Conservation (phyloP, 306 rosid genomes). For the Astragalus membranaceus region DNA sequence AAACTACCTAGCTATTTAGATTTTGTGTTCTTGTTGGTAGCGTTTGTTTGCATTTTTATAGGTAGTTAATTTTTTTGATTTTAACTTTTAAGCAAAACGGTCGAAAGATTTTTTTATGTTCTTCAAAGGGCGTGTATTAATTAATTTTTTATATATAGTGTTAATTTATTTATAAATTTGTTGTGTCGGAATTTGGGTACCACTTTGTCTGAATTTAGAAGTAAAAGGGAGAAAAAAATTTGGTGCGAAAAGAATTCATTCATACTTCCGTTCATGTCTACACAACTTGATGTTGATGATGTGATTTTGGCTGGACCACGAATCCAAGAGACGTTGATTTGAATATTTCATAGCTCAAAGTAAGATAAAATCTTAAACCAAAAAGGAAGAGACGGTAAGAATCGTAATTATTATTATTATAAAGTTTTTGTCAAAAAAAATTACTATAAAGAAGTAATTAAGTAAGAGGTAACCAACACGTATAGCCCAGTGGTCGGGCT, state of each 20-base stretch:
- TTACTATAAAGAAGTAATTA: too few relatives aligned
- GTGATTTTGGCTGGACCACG: neutral
- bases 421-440: too few relatives aligned
- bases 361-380: neutral
- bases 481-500: too few relatives aligned
- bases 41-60: neutral
- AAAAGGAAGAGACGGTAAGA: neutral
- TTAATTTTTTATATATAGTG: neutral
- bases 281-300: neutral
- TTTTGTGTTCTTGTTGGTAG: neutral
- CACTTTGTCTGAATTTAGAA: constrained; percentile 2
- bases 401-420: neutral
- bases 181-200: neutral
- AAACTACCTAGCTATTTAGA: neutral
- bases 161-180: constrained; percentile 12
- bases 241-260: neutral
- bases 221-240: neutral
- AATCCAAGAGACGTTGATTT: constrained; percentile 15
- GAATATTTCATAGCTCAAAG: neutral
- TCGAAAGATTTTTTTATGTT: neutral
- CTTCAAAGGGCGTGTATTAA: neutral
- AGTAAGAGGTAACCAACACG: too few relatives aligned
- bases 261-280: neutral
- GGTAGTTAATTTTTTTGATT: neutral
- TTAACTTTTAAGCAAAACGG: neutral